These are phyloP conservation scores for Schizophyllum amplum DNA, from an alignment of 1,284 basidiomycete genomes.

Conservation along the genomic window DNA sequence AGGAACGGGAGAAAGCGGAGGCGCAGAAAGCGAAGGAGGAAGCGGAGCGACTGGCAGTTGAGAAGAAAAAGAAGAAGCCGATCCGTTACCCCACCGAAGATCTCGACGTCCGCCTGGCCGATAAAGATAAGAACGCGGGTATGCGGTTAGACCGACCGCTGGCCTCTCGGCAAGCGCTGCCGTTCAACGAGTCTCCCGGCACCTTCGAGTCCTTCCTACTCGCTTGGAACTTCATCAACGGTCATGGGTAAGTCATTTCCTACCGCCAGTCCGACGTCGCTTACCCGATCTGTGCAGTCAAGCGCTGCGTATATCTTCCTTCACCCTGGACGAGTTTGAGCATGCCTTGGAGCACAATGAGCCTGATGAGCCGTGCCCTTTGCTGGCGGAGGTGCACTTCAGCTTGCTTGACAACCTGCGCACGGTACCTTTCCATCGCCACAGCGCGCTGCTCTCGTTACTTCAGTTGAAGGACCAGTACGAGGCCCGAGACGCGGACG, in stretches of 20 bases:
- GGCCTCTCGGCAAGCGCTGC: constrained; percentile 55
- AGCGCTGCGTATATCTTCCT: constrained; percentile 83
- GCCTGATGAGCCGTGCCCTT: constrained; percentile 60
- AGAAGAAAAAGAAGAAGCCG: constrained; percentile 84
- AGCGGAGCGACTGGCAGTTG: constrained; percentile 57
- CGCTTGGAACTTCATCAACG: constrained; percentile 88
- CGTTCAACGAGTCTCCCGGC: constrained; percentile 65
- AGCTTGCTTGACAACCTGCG: constrained; percentile 84
- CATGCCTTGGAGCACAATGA: constrained; percentile 75
- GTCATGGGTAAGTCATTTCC: constrained; percentile 67
- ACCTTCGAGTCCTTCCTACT: constrained; percentile 82
- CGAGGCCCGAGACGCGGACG: constrained; percentile 27
- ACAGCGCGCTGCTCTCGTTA: constrained; percentile 63
- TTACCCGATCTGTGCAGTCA: constrained; percentile 39
- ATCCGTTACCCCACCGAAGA: constrained; percentile 84
- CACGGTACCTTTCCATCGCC: constrained; percentile 65
- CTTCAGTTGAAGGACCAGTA: constrained; percentile 38
- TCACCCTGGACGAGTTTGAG: constrained; percentile 93
- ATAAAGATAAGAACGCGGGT: constrained; percentile 73
- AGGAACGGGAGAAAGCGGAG: constrained; percentile 60
- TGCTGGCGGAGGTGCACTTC: constrained; percentile 87
- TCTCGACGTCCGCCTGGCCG: constrained; percentile 68
- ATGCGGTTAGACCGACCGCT: constrained; percentile 62
- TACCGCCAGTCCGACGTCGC: too few relatives aligned
- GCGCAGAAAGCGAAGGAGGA: constrained; percentile 67